Evolutionary conservation across 768 basidiomycete genomes (phyloP).

Genomic region (Leccinum incarnatum): DNA sequence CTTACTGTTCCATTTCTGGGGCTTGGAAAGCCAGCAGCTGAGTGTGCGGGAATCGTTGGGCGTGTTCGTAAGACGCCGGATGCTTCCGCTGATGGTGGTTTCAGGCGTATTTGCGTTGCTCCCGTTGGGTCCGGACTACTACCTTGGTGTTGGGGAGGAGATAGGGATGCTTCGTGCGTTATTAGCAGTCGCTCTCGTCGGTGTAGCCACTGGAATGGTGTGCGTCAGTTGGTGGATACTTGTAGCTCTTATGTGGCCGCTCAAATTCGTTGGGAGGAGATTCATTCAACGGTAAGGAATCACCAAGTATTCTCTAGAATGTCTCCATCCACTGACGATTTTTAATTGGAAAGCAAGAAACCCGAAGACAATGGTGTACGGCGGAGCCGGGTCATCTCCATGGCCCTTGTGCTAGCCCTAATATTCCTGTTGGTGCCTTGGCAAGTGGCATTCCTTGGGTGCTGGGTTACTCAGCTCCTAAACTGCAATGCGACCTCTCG

Average conservation of each 20-base stretch:
- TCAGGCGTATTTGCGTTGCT: slow-evolving; percentile 50
- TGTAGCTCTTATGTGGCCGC: slow-evolving; percentile 45
- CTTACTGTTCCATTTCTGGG: slow-evolving; percentile 53
- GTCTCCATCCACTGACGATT: not conserved
- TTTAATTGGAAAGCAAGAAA: slow-evolving; percentile 8
- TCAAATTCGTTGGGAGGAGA: slow-evolving; percentile 16
- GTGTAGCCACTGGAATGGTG: slow-evolving; percentile 66
- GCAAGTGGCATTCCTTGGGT: slow-evolving; percentile 87
- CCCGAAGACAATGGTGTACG: slow-evolving; percentile 39
- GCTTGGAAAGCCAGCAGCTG: slow-evolving; percentile 36
- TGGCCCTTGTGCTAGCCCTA: slow-evolving; percentile 57
- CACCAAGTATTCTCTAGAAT: not conserved
- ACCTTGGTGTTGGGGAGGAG: slow-evolving; percentile 60
- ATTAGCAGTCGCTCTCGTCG: slow-evolving; percentile 55
- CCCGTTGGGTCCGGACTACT: slow-evolving; percentile 53
- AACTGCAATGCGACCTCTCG: slow-evolving; percentile 47
- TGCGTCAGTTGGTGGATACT: slow-evolving; percentile 58
- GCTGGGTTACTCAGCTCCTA: slow-evolving; percentile 75
- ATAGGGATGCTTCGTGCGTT: slow-evolving; percentile 36
- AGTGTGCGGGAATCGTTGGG: slow-evolving; percentile 49
- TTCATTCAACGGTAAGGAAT: slow-evolving; percentile 17
- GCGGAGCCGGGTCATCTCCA: slow-evolving; percentile 53
- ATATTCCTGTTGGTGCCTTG: slow-evolving; percentile 82
- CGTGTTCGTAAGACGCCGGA: slow-evolving; percentile 38
- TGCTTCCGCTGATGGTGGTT: slow-evolving; percentile 41